Evolutionary conservation across 1,139 yeast species (phyloP).

Genomic region (Saccharomyces hybrid): DNA sequence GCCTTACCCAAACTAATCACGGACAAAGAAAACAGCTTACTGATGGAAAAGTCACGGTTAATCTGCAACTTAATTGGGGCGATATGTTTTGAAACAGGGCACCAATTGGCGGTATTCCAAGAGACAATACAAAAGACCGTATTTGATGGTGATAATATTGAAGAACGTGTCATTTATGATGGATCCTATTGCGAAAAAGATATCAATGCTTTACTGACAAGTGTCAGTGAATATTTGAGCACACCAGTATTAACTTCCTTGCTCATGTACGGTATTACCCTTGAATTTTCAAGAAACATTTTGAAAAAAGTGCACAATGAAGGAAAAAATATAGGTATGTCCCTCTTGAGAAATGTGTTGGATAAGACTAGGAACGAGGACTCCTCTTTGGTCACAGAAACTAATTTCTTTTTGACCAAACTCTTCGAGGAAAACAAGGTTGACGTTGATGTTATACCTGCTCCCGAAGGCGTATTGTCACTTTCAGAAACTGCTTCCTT

Average conservation of each 20-base stretch:
- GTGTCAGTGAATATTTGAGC: not conserved
- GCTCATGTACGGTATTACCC: not conserved
- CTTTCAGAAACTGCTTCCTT: not conserved
- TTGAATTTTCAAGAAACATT: not conserved
- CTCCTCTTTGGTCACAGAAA: not conserved
- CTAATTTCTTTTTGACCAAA: not conserved
- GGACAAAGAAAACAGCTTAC: not conserved
- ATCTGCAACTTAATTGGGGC: not conserved
- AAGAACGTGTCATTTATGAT: not conserved
- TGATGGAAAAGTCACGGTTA: not conserved
- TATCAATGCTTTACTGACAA: not conserved
- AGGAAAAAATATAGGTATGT: not conserved
- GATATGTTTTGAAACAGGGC: not conserved
- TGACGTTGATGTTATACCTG: not conserved
- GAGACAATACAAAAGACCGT: not conserved
- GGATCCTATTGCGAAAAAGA: not conserved
- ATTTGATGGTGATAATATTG: not conserved
- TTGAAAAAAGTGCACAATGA: not conserved
- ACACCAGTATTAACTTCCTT: not conserved
- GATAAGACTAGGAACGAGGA: not conserved
- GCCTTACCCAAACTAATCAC: not conserved
- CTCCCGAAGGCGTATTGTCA: constrained; percentile 1
- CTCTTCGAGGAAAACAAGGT: not conserved
- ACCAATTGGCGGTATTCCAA: not conserved
- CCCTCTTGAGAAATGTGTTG: not conserved